These are phyloP conservation scores for Ogataea hybrid DNA, from an alignment of 1,139 yeast species.

Conservation along the genomic window DNA sequence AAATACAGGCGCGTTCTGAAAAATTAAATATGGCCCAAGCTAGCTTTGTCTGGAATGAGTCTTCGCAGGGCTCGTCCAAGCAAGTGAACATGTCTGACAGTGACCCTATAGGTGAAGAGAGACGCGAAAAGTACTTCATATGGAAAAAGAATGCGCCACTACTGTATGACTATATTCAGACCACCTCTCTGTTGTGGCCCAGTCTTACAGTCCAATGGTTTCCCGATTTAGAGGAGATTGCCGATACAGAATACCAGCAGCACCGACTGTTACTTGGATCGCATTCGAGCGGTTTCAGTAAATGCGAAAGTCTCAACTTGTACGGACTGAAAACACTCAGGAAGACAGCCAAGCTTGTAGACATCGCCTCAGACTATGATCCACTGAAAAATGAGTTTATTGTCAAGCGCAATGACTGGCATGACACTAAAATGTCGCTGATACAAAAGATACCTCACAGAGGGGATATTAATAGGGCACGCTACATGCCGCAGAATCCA, in stretches of 20 bases:
- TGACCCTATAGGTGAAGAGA: slow-evolving; percentile 33
- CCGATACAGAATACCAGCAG: slow-evolving; percentile 13
- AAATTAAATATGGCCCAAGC: slow-evolving; percentile 10
- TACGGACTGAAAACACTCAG: slow-evolving; percentile 16
- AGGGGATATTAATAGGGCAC: slow-evolving; percentile 65
- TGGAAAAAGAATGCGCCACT: slow-evolving; percentile 60
- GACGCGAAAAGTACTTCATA: slow-evolving; percentile 44
- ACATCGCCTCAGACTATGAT: slow-evolving; percentile 18
- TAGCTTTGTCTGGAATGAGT: background rate
- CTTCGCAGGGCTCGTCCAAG: background rate
- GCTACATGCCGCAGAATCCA: slow-evolving; percentile 77
- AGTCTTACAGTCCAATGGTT: slow-evolving; percentile 53
- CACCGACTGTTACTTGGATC: slow-evolving; percentile 32
- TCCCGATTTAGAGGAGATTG: slow-evolving; percentile 41
- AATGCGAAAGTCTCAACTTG: slow-evolving; percentile 25
- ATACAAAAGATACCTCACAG: slow-evolving; percentile 31
- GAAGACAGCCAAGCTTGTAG: slow-evolving; percentile 6
- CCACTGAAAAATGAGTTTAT: slow-evolving; percentile 27
- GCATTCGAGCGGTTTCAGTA: slow-evolving; percentile 26
- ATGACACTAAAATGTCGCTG: slow-evolving; percentile 37
- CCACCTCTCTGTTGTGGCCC: slow-evolving; percentile 55
- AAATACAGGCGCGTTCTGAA: slow-evolving; percentile 8
- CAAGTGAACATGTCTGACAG: background rate
- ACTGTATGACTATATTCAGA: slow-evolving; percentile 48
- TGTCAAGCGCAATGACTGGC: slow-evolving; percentile 28